Conservation (phyloP, 306 rosid species). For the Amphicarpaea edgeworthii region DNA sequence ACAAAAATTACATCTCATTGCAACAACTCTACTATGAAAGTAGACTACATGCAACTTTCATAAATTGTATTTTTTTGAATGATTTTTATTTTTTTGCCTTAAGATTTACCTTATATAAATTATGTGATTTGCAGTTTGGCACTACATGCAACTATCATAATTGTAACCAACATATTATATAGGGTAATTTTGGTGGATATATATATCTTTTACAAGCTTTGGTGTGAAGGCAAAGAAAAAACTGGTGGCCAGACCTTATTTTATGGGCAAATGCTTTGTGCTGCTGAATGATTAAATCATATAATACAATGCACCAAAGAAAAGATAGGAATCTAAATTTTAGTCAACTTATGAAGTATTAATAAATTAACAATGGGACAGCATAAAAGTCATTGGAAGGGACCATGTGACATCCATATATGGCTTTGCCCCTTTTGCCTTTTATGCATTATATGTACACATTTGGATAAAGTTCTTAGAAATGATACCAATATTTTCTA, state of each 20-base stretch:
- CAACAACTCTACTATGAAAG: too few relatives aligned
- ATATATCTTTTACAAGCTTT: constrained; percentile 12
- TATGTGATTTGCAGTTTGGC: not conserved
- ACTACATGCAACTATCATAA: not conserved
- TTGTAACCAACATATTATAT: not conserved
- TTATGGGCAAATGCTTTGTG: not conserved
- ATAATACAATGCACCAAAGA: not conserved
- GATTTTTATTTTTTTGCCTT: not conserved
- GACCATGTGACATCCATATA: constrained; percentile 31
- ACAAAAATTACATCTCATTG: too few relatives aligned
- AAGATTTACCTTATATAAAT: not conserved
- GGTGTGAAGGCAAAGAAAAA: constrained; percentile 33
- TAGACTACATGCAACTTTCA: too few relatives aligned
- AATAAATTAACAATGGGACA: constrained; percentile 36
- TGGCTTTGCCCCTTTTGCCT: not conserved
- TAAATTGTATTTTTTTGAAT: too few relatives aligned
- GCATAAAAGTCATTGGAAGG: not conserved
- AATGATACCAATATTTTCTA: not conserved
- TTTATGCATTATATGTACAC: not conserved
- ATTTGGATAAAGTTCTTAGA: not conserved
- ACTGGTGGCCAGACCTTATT: not conserved
- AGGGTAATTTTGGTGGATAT: not conserved
- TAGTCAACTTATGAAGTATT: constrained; percentile 30
- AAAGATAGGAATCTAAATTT: constrained; percentile 49
- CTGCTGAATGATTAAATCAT: not conserved